Evolutionary conservation across 768 basidiomycete genomes (phyloP), one percentile per base, ranked within the genome.

Genomic region (Sporobolomyces pararoseus): DNA sequence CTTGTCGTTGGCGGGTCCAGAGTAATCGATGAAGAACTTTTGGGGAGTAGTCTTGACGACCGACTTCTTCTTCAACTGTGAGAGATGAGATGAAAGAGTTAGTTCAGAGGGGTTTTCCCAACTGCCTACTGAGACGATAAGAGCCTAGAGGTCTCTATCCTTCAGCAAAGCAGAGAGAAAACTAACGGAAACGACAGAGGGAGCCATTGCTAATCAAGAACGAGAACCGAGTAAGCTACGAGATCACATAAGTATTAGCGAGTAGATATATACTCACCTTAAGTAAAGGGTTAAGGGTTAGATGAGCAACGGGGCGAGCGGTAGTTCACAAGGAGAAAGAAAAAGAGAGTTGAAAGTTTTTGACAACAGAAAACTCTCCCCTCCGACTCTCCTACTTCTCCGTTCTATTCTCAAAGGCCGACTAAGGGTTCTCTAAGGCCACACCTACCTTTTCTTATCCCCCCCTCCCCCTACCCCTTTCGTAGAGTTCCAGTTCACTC

Each of bases 1-100:
- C 65, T 74, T 76, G 76, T 86, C 86, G 70, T 82, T 80, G 49
- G 89, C 90, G 70, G 90, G 90, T 74, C 86, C 87, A 58, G 89
- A 88, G 83, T 87, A 91, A 84, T 92, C 90, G 79, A 92, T 84
- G 79, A 86, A 80, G 80, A 90, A 92, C 81, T 89, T 90, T 81
- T 87, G 64, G 32, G 73, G 63, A 85, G 81, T 31, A 52, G 82
- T 73, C 80, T 88, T 88, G 79, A 80, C 82, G 71, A 84, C 68
- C 75, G 50, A 25, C 68, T 64, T 63, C 63, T 71, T 71, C 74
- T 65, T 68, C 51, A 39, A 34, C 70, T 66, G 63, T 61, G 13
- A 42, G 17, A 42, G 17, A 9, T 42, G 10, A 42, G 17, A 9
- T 17, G 17, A 9, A 42, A 42, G 9, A 13, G 49, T 10, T 34